Conservation (phyloP, 441 rosid species). For the Croton laevigatus region DNA sequence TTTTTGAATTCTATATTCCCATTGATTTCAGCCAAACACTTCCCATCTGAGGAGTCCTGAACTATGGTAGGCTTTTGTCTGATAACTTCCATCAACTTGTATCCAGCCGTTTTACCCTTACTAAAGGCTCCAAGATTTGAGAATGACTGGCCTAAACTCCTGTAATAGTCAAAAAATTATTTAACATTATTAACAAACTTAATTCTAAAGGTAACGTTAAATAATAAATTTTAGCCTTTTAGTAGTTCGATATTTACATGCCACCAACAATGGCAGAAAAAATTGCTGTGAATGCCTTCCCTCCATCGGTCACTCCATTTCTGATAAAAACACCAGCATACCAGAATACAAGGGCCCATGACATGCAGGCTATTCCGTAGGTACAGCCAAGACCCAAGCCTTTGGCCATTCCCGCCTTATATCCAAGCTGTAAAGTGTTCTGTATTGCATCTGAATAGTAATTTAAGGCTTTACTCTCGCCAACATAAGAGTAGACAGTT, state of each 20-base stretch:
- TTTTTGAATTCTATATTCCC: constrained; percentile 93
- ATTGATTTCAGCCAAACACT: constrained; percentile 64
- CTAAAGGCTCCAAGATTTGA: constrained; percentile 98
- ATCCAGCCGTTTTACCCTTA: constrained; percentile 97
- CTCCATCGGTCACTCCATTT: constrained; percentile 91
- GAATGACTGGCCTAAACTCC: constrained; percentile 99
- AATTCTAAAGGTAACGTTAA: not conserved
- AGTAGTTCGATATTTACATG: constrained; percentile 52
- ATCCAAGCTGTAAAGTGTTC: constrained; percentile 88
- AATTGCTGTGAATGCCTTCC: constrained; percentile 96
- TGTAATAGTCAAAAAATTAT: constrained; percentile 30
- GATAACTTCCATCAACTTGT: constrained; percentile 91
- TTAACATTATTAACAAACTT: constrained; percentile 6
- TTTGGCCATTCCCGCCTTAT: constrained; percentile 99
- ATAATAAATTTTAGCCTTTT: not conserved
- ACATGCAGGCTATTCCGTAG: constrained; percentile 98
- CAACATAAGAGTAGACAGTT: constrained; percentile 91
- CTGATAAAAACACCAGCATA: constrained; percentile 99
- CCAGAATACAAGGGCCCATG: constrained; percentile 99
- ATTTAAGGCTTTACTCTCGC: constrained; percentile 92
- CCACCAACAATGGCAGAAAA: constrained; percentile 99
- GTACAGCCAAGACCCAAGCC: constrained; percentile 99
- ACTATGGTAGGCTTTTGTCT: constrained; percentile 82
- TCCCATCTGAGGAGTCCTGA: constrained; percentile 68
- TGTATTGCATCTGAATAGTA: constrained; percentile 94